Percentiles rank a stretch among this genome's conserved stretches.
Evolutionary conservation across 1,284 basidiomycete genomes (phyloP).

Genomic region (Earliella scabrosa): DNA sequence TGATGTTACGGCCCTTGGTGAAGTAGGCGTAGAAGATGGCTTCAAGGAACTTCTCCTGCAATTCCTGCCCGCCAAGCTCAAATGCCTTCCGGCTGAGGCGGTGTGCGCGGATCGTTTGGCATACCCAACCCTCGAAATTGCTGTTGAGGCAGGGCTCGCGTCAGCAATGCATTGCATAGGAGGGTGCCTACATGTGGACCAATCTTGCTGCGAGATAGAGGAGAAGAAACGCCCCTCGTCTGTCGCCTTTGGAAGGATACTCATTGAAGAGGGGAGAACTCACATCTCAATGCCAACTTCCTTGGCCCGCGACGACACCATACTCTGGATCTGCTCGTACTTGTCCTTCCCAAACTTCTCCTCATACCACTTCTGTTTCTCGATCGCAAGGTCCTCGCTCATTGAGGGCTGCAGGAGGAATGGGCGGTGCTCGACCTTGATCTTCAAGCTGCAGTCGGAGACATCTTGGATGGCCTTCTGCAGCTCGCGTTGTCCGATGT

Average conservation of each 20-base stretch:
- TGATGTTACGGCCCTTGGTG: constrained; percentile 68
- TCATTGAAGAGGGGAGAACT: constrained; percentile 29
- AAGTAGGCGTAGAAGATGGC: constrained; percentile 71
- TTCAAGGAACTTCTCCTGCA: constrained; percentile 62
- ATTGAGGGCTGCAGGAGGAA: constrained; percentile 66
- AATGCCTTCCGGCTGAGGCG: constrained; percentile 76
- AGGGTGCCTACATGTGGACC: no score
- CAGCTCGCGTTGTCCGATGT: constrained; percentile 75
- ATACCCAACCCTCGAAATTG: constrained; percentile 64
- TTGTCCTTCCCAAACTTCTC: constrained; percentile 65
- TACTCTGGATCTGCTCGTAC: constrained; percentile 49
- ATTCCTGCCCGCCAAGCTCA: constrained; percentile 62
- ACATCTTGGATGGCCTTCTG: constrained; percentile 66
- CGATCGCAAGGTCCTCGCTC: constrained; percentile 47
- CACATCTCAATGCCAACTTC: constrained; percentile 72
- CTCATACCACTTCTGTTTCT: constrained; percentile 53
- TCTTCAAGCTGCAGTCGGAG: constrained; percentile 62
- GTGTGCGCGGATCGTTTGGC: constrained; percentile 72
- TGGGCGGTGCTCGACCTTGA: constrained; percentile 78
- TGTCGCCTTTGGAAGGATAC: no score
- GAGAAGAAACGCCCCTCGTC: no score
- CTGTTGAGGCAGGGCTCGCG: no score
- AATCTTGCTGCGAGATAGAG: no score
- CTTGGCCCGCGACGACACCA: constrained; percentile 55
- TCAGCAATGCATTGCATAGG: no score